These are phyloP conservation scores for Erythrophleum fordii DNA, from an alignment of 306 rosid genomes.

Conservation along the genomic window DNA sequence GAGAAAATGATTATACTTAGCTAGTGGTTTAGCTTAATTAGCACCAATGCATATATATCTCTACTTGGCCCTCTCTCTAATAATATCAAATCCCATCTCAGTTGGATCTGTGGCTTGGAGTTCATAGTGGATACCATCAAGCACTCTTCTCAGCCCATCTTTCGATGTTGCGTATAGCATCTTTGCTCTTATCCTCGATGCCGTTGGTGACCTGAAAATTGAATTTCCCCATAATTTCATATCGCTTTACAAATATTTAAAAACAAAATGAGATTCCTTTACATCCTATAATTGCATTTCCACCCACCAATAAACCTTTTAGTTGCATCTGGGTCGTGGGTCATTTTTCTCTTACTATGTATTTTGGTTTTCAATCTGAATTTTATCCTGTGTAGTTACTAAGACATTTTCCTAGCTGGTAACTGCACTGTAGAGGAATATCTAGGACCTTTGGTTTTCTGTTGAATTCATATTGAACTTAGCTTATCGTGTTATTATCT, in stretches of 20 bases:
- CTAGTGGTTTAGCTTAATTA: background rate
- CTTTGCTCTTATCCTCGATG: constrained; percentile 74
- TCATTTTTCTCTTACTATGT: background rate
- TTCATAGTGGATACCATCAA: constrained; percentile 70
- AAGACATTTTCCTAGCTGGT: no score
- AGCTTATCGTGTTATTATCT: no score
- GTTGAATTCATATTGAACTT: no score
- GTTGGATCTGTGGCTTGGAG: constrained; percentile 78
- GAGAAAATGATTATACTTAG: background rate
- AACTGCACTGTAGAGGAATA: no score
- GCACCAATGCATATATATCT: background rate
- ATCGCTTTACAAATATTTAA: no score
- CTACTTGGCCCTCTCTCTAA: constrained; percentile 8
- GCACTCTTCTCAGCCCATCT: constrained; percentile 72
- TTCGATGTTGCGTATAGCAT: constrained; percentile 76
- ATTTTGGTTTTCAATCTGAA: background rate
- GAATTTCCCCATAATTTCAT: no score
- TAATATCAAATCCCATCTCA: constrained; percentile 75
- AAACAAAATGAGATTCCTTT: background rate
- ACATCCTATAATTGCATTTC: background rate
- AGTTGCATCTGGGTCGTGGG: background rate
- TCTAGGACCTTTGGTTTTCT: no score
- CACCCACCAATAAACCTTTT: background rate
- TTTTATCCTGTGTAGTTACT: no score
- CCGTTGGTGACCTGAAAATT: constrained; percentile 66